phyloP scores from a whole-genome alignment of 371 early-diverging fungal species.

The Syncephalastrum sp. region DNA sequence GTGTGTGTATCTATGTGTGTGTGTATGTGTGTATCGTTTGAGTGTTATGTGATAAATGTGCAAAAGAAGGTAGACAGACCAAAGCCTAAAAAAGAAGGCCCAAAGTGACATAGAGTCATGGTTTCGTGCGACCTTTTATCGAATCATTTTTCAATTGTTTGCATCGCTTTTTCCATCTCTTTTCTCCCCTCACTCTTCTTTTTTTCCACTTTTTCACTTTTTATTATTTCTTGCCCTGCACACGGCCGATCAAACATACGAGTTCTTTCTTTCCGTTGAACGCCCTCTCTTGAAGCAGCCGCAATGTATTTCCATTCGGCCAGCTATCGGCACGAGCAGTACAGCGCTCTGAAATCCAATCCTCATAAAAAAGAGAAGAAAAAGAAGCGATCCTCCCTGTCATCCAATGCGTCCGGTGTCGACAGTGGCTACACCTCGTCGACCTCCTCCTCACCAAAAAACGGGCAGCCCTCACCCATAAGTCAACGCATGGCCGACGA shows the following conservation, averaged over 20 bases:
- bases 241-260: not conserved
- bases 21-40: too few relatives aligned
- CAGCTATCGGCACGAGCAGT: constrained; percentile 39
- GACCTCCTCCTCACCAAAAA: constrained; percentile 28
- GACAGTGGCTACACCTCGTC: constrained; percentile 48
- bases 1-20: too few relatives aligned
- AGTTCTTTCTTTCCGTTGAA: constrained; percentile 1
- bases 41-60: too few relatives aligned
- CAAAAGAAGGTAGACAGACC: too few relatives aligned
- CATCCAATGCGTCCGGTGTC: constrained; percentile 33
- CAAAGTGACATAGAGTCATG: not conserved
- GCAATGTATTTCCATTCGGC: constrained; percentile 42
- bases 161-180: constrained; percentile 11
- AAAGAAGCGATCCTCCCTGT: constrained; percentile 29
- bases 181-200: constrained; percentile 7
- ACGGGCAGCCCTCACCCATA: constrained; percentile 12
- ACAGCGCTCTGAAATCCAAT: constrained; percentile 16
- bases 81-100: too few relatives aligned
- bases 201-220: constrained; percentile 15
- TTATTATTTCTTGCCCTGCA: constrained; percentile 4
- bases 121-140: constrained; percentile 6
- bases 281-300: not conserved
- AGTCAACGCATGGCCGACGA: constrained; percentile 10
- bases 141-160: not conserved
- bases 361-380: constrained; percentile 15